Percentiles rank a stretch among this genome's conserved stretches.
Conservation (phyloP, 345 rosid genomes). For the Barbarea vulgaris region DNA sequence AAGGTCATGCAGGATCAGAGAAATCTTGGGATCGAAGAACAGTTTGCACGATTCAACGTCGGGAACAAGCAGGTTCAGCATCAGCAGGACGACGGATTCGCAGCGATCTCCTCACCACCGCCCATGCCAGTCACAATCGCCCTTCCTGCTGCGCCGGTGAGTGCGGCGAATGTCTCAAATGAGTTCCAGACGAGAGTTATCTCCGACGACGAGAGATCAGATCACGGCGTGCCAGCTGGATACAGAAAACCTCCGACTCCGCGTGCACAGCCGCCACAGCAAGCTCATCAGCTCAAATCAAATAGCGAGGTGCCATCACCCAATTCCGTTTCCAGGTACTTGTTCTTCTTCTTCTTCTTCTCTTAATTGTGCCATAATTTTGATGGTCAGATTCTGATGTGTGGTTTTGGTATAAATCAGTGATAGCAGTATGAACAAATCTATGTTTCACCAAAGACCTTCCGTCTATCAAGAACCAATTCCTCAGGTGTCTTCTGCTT, state of each 20-base stretch:
- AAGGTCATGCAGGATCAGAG: conserved; percentile 53
- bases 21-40: conserved; percentile 76
- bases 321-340: conserved; percentile 89
- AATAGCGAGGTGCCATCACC: conserved; percentile 79
- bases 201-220: conserved; percentile 97
- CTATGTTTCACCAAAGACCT: conserved; percentile 63
- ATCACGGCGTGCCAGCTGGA: conserved; percentile 64
- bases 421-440: conserved; percentile 75
- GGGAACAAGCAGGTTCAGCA: conserved; percentile 42
- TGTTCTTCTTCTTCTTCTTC: background rate
- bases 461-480: conserved; percentile 66
- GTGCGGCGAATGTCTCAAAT: conserved; percentile 44
- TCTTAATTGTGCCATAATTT: background rate
- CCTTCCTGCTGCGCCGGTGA: conserved; percentile 48
- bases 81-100: conserved; percentile 64
- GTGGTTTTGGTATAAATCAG: conserved; percentile 57
- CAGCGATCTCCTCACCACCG: conserved; percentile 59
- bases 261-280: conserved; percentile 50
- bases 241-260: conserved; percentile 58
- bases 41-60: conserved; percentile 62
- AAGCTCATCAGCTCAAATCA: conserved; percentile 52
- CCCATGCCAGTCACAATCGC: conserved; percentile 51
- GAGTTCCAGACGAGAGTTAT: conserved; percentile 57
- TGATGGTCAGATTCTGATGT: conserved; percentile 38
- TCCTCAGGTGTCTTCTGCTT: conserved; percentile 65